phyloP scores from a whole-genome alignment of 2,329 filamentous ascomycete genomes.

The Aureobasidium lini region DNA sequence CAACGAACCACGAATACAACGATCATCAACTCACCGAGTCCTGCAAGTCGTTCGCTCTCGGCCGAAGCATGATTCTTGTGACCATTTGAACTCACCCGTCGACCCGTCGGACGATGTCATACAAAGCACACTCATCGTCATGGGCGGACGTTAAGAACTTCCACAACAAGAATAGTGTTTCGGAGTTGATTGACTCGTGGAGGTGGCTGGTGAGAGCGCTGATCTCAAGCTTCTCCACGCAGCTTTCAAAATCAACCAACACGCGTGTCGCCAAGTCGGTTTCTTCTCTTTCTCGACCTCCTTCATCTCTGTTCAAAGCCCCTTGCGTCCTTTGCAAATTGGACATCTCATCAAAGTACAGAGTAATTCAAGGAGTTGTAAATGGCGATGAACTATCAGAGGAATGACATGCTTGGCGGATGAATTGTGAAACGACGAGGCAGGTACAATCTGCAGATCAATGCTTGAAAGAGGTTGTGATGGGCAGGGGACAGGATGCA shows the following conservation, averaged over 20 bases:
- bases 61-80: background rate
- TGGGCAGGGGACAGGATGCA: background rate
- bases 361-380: background rate
- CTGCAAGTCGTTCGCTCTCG: background rate
- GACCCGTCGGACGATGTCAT: background rate
- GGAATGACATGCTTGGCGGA: background rate
- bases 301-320: background rate
- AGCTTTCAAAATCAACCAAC: background rate
- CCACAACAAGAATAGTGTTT: slow-evolving; percentile 3
- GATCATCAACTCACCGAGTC: too few relatives aligned
- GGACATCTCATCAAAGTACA: background rate
- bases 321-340: background rate
- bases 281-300: background rate
- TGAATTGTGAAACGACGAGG: background rate
- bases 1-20: too few relatives aligned
- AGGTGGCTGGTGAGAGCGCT: background rate
- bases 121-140: background rate
- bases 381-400: background rate
- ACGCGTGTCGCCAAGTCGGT: slow-evolving; percentile 6
- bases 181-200: background rate
- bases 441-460: slow-evolving; percentile 5
- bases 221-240: background rate
- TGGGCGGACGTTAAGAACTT: background rate
- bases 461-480: background rate
- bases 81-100: background rate